Evolutionary conservation across 192 early-diverging fungal genomes (phyloP).

Genomic region (Cladochytrium replicatum): DNA sequence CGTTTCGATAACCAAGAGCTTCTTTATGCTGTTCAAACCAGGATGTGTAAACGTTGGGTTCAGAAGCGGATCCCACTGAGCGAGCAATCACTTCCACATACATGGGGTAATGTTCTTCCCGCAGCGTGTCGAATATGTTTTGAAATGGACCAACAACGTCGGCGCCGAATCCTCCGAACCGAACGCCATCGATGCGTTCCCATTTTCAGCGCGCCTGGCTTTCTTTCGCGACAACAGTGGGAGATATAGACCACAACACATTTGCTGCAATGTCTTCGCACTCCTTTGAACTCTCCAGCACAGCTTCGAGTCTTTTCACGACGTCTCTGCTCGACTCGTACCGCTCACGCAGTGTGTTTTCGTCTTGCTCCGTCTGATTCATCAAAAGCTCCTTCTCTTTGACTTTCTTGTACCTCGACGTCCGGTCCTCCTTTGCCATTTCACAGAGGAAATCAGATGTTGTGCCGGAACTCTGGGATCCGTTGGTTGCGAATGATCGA

Average conservation of each 20-base stretch:
- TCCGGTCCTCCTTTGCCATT: constrained; percentile 55
- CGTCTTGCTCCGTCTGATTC: constrained; percentile 34
- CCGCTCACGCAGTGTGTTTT: constrained; percentile 17
- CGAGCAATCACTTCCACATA: constrained; percentile 35
- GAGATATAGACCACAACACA: no score
- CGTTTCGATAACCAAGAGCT: constrained; percentile 35
- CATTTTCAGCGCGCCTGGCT: no score
- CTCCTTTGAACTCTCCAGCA: constrained; percentile 35
- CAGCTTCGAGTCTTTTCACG: constrained; percentile 31
- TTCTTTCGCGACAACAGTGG: no score
- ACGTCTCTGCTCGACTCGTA: constrained; percentile 31
- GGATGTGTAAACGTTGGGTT: constrained; percentile 44
- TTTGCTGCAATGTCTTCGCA: constrained; percentile 19
- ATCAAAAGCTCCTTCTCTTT: constrained; percentile 10
- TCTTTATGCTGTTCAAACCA: constrained; percentile 45
- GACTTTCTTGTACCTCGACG: constrained; percentile 26
- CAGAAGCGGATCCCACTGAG: constrained; percentile 55
- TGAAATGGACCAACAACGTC: constrained; percentile 35
- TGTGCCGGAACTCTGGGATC: constrained; percentile 69
- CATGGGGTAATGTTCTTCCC: constrained; percentile 44
- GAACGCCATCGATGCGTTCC: no score
- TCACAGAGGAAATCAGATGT: constrained; percentile 64
- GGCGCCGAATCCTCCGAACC: not conserved
- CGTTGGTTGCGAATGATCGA: constrained; percentile 43
- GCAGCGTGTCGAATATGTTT: constrained; percentile 44